phyloP scores from a whole-genome alignment of 2,329 filamentous ascomycete species.

The Purpureocillium takamizusanense region DNA sequence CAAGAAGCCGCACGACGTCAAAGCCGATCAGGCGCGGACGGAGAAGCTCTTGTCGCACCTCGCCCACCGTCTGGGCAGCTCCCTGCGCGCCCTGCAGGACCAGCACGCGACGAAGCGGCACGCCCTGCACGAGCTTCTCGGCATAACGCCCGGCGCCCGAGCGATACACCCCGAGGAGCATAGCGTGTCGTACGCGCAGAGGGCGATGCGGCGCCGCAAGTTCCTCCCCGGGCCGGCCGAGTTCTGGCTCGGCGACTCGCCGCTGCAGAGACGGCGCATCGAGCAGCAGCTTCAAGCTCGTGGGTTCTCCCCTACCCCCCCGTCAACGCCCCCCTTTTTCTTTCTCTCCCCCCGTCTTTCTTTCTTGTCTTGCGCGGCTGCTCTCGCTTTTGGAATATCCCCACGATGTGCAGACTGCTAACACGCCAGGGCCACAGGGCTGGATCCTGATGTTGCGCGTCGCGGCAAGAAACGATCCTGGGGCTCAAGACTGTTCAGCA shows the following conservation, averaged over 20 bases:
- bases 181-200: not conserved
- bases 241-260: constrained; percentile 21
- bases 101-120: not conserved
- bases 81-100: not conserved
- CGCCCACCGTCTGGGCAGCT: not conserved
- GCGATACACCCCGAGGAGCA: not conserved
- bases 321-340: too few species aligned
- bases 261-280: constrained; percentile 15
- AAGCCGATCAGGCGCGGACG: not conserved
- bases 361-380: too few species aligned
- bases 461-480: too few species aligned
- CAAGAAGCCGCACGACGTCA: not conserved
- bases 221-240: constrained; percentile 14
- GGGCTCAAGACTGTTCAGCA: too few species aligned
- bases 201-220: not conserved
- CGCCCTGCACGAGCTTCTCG: too few species aligned
- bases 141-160: too few species aligned
- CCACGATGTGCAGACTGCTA: too few species aligned
- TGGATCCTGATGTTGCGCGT: too few species aligned
- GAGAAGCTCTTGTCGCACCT: not conserved
- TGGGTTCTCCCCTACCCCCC: constrained; percentile 5
- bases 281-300: constrained; percentile 11
- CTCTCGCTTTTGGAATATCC: too few species aligned
- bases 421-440: too few species aligned
- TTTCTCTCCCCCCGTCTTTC: too few species aligned